Evolutionary conservation across 208 protist genomes (phyloP).

Genomic region (Perkinsela sp.): DNA sequence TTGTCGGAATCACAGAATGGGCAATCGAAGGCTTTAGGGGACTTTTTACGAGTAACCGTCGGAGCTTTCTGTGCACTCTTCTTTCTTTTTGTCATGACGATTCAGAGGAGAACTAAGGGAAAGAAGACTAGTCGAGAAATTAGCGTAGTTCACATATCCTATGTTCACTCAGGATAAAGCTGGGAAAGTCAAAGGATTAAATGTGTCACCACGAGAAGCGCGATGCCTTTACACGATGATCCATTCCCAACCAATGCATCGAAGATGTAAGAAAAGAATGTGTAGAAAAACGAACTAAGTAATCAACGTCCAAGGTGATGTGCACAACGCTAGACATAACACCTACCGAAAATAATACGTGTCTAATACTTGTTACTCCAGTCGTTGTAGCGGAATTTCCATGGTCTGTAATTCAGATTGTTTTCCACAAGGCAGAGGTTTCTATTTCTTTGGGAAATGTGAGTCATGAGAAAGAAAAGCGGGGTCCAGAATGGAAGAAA

Average conservation of each 20-base stretch:
- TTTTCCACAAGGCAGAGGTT: constrained; percentile 64
- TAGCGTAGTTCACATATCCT: too few species aligned
- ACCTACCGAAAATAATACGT: background rate
- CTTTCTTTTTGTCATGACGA: background rate
- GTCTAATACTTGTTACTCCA: constrained; percentile 39
- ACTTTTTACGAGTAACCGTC: background rate
- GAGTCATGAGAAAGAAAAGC: constrained; percentile 36
- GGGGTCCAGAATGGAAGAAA: constrained; percentile 58
- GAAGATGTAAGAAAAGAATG: too few species aligned
- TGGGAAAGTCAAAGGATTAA: background rate
- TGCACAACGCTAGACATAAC: background rate
- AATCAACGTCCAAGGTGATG: background rate
- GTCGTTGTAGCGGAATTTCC: constrained; percentile 54
- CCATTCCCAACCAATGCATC: too few species aligned
- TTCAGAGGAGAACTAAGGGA: too few species aligned
- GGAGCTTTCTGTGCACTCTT: background rate
- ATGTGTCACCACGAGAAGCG: too few species aligned
- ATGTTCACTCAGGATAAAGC: too few species aligned
- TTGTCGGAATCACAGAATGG: background rate
- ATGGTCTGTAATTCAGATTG: constrained; percentile 61
- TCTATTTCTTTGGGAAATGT: constrained; percentile 48
- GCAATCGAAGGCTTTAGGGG: background rate
- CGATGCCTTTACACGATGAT: too few species aligned
- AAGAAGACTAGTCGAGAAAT: too few species aligned
- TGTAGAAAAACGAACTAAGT: too few species aligned